Conservation (phyloP, 192 early-diverging fungal species). For the Linnemannia schmuckeri region DNA sequence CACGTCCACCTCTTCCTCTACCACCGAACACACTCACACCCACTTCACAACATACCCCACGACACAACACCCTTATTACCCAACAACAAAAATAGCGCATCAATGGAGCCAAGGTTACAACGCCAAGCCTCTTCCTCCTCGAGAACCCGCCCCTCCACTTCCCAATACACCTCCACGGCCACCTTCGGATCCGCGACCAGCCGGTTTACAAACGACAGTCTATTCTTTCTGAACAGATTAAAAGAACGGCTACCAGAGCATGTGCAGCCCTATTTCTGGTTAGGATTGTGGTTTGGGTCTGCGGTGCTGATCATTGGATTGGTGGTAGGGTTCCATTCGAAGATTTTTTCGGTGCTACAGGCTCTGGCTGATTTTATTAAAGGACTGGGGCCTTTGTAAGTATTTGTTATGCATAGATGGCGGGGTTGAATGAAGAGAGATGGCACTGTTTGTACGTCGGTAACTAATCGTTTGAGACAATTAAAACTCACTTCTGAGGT, state of each 20-base stretch:
- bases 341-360: slow-evolving; percentile 58
- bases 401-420: not conserved
- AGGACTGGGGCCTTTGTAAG: slow-evolving; percentile 59
- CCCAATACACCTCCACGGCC: not conserved
- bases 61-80: not conserved
- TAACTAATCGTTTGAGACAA: not conserved
- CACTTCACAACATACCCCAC: not conserved
- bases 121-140: slow-evolving; percentile 2
- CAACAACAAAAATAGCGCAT: not conserved
- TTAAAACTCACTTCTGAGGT: not conserved
- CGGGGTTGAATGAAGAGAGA: not conserved
- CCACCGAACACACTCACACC: not conserved
- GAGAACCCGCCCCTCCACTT: not conserved
- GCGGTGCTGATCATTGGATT: slow-evolving; percentile 49
- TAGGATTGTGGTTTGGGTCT: slow-evolving; percentile 40
- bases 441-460: not conserved
- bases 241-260: slow-evolving; percentile 15
- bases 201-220: slow-evolving; percentile 15
- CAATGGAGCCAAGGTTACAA: slow-evolving; percentile 8
- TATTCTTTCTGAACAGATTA: not conserved
- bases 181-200: slow-evolving; percentile 15
- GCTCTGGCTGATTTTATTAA: slow-evolving; percentile 51
- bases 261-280: slow-evolving; percentile 37
- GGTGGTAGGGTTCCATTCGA: slow-evolving; percentile 42
- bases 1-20: not conserved